Percentiles rank a stretch among this genome's conserved stretches.
Evolutionary conservation across 208 protist genomes (phyloP).

Genomic region (Trichomonas vaginalis): DNA sequence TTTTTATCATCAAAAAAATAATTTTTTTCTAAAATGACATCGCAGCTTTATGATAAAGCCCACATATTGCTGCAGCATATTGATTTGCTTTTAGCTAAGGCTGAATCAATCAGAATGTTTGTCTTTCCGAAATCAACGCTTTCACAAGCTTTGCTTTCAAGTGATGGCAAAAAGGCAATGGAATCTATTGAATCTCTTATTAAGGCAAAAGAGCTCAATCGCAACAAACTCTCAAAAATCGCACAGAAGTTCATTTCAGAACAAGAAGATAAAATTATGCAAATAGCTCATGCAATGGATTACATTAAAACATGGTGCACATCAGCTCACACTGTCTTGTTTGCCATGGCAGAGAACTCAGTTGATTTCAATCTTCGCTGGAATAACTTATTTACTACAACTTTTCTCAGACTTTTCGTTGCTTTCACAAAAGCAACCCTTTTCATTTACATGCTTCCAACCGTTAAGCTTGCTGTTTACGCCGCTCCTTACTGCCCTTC

Average conservation of each 20-base stretch:
- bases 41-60: neutral
- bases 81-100: neutral
- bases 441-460: neutral
- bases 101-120: neutral
- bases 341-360: neutral
- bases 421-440: neutral
- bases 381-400: neutral
- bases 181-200: neutral
- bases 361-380: neutral
- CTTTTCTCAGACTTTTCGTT: neutral
- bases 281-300: neutral
- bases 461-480: neutral
- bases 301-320: neutral
- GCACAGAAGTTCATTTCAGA: neutral
- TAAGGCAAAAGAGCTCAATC: neutral
- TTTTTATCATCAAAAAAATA: too few relatives aligned
- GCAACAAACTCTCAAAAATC: neutral
- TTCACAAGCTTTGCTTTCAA: neutral
- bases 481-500: neutral
- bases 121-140: neutral
- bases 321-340: neutral
- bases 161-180: neutral
- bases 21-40: too few relatives aligned
- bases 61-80: neutral
- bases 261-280: neutral